Evolutionary conservation across 2,329 filamentous ascomycete species (phyloP), one percentile per base, ranked within the genome.

Genomic region (Emmonsiellopsis sp.): DNA sequence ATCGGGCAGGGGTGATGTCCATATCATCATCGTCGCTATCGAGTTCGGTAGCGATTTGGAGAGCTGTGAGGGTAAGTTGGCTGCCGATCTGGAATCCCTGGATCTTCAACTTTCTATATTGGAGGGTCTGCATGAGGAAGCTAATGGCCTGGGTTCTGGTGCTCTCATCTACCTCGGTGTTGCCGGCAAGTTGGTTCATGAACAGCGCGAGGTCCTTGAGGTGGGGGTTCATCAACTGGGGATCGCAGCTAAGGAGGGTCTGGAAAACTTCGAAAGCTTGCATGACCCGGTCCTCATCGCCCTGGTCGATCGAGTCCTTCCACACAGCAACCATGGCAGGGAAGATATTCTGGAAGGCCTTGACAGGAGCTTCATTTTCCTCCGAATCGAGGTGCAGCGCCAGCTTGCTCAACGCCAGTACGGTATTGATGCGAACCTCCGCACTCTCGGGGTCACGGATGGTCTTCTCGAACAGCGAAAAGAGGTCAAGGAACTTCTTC

Each of bases 261-360:
- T 97, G 93, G 81, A 97, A 95, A 60, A 95, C 90, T 68, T 97
- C 93, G 63, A 97, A 98, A 31, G 89, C 83, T 67, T 92, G 85
- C 77, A 92, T 88, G 62, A 87, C 85, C 68, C 87, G 86, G 67
- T 95, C 91, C 62, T 96, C 91, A 62, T 96, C 87, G 54, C 82
- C 81, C 54, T 81, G 80, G 62, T 89, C 81, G 55, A 97, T 87
- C 31, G 87, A 83, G 58, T 85, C 80, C 78, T 95, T 93, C 60
- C 97, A 79, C 9, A 96, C 88, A 58, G 84, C 81, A 55, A 97
- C 92, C 86, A 97, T 93, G 63, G 82, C 75, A 9, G 93, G 92
- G 56, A 97, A 80, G 53, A 93, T 82, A 59, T 80, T 77, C 71
- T 94, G 88, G 68, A 97, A 86, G 48, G 83, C 77, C 64, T 82